These are phyloP conservation scores for Candida orba DNA, from an alignment of 805 yeast species.

Conservation along the genomic window DNA sequence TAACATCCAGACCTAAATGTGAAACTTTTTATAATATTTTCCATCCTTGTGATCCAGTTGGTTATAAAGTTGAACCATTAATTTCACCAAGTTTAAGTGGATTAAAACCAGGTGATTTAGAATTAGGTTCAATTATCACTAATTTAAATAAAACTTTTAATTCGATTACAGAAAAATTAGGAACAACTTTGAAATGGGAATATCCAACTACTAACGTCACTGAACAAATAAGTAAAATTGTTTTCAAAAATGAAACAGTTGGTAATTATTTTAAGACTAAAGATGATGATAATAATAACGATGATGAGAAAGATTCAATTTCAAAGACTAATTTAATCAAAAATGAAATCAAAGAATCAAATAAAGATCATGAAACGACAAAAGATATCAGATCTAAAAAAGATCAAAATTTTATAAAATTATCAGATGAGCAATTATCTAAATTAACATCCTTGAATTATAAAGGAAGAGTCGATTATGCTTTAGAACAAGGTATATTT, in stretches of 20 bases:
- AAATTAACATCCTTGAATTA: conserved; percentile 48
- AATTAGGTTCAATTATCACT: neutral
- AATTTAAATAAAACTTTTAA: conserved; percentile 4
- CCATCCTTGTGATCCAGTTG: conserved; percentile 90
- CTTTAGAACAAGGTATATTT: conserved; percentile 67
- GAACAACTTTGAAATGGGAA: conserved; percentile 1
- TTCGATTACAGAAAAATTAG: conserved; percentile 1
- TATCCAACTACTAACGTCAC: neutral
- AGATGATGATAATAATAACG: too few species aligned
- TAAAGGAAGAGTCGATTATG: conserved; percentile 76
- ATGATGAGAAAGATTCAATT: too few species aligned
- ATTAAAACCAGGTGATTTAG: conserved; percentile 5
- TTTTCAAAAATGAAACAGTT: neutral
- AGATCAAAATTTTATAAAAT: neutral
- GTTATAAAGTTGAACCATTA: conserved; percentile 84
- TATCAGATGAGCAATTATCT: conserved; percentile 25
- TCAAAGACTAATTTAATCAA: too few species aligned
- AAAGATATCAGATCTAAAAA: neutral
- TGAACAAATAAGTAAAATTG: too few species aligned
- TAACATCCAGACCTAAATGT: conserved; percentile 40
- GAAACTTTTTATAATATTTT: conserved; percentile 71
- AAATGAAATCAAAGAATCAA: neutral
- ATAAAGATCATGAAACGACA: neutral
- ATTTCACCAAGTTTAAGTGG: conserved; percentile 31
- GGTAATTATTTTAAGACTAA: too few species aligned